These are phyloP conservation scores for Starmera dryadoides DNA, from an alignment of 805 yeast species.

Conservation along the genomic window DNA sequence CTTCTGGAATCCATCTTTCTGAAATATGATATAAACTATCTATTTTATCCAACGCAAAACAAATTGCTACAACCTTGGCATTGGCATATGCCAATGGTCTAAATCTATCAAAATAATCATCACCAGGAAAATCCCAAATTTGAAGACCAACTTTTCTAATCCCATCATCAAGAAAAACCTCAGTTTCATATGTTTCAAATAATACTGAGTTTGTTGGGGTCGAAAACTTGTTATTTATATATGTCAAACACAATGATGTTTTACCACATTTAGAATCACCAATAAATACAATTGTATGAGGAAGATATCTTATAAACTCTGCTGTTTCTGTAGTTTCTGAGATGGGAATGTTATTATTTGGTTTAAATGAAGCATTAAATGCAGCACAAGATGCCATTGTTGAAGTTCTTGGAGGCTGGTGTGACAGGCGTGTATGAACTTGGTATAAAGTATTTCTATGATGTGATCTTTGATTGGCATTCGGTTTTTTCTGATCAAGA, in stretches of 20 bases:
- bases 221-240: slow-evolving; percentile 10
- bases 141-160: slow-evolving; percentile 21
- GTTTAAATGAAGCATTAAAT: not conserved
- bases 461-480: not conserved
- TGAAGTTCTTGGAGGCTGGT: not conserved
- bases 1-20: slow-evolving; percentile 37
- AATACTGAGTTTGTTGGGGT: slow-evolving; percentile 2
- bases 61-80: slow-evolving; percentile 29
- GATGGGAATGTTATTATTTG: not conserved
- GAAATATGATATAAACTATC: slow-evolving; percentile 27
- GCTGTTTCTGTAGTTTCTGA: too few relatives aligned
- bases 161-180: slow-evolving; percentile 5
- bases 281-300: slow-evolving; percentile 12
- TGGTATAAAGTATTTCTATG: not conserved
- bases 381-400: not conserved
- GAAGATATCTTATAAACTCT: not conserved
- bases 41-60: slow-evolving; percentile 29
- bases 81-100: slow-evolving; percentile 35
- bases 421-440: not conserved
- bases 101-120: slow-evolving; percentile 30
- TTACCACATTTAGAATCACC: slow-evolving; percentile 23
- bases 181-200: slow-evolving; percentile 18
- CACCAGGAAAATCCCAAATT: slow-evolving; percentile 38
- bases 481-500: too few relatives aligned
- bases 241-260: slow-evolving; percentile 15